phyloP scores from a whole-genome alignment of 1,284 basidiomycete species.

The Ganoderma meredithae region DNA sequence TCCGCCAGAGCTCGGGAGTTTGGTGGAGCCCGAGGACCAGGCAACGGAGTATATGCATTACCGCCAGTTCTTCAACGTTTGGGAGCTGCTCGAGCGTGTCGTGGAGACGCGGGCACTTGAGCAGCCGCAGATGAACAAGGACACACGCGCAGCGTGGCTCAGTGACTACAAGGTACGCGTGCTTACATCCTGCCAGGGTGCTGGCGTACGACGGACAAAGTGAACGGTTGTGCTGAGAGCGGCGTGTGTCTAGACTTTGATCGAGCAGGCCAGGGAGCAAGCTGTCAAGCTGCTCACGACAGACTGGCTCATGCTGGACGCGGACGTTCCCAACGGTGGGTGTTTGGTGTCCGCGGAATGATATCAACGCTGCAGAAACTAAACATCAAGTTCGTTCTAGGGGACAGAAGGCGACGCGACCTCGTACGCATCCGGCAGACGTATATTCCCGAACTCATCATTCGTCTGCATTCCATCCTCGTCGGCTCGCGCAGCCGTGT shows the following conservation, averaged over 20 bases:
- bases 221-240: background rate
- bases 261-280: constrained; percentile 66
- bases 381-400: constrained; percentile 38
- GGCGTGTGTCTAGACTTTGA: constrained; percentile 50
- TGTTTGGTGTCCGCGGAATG: constrained; percentile 10
- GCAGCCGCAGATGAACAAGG: constrained; percentile 60
- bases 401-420: constrained; percentile 69
- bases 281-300: constrained; percentile 74
- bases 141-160: constrained; percentile 67
- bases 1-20: constrained; percentile 67
- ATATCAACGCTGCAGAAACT: background rate
- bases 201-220: background rate
- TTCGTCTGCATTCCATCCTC: constrained; percentile 84
- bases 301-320: constrained; percentile 75
- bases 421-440: constrained; percentile 86
- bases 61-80: constrained; percentile 75
- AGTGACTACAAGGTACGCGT: constrained; percentile 63
- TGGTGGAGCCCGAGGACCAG: constrained; percentile 66
- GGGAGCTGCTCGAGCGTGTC: constrained; percentile 66
- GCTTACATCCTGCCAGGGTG: background rate
- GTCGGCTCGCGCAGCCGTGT: constrained; percentile 71
- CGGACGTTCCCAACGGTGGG: constrained; percentile 52
- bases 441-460: constrained; percentile 90
- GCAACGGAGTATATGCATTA: constrained; percentile 79
- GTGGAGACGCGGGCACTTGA: constrained; percentile 64